phyloP scores from a whole-genome alignment of 2,329 filamentous ascomycete genomes.

The Pseudovirgaria hyperparasitica region DNA sequence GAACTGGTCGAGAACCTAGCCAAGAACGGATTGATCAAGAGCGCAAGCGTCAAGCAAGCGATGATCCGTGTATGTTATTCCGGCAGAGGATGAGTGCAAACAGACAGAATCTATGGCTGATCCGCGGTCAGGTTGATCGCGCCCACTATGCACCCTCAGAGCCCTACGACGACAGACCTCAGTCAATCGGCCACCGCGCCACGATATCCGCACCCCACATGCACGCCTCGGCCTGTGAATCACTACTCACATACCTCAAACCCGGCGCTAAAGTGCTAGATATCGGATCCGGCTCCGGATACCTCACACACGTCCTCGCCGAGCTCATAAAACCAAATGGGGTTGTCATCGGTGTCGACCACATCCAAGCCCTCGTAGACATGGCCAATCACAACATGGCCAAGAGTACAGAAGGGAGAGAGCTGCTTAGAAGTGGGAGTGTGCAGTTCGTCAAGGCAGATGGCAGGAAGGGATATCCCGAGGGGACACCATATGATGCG shows the following conservation, averaged over 20 bases:
- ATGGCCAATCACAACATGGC: constrained; percentile 27
- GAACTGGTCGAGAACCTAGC: constrained; percentile 69
- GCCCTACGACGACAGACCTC: constrained; percentile 64
- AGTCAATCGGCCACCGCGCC: constrained; percentile 52
- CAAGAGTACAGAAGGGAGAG: constrained; percentile 34
- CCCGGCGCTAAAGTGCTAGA: constrained; percentile 38
- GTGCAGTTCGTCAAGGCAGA: constrained; percentile 66
- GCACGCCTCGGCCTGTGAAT: constrained; percentile 54
- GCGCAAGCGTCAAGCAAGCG: constrained; percentile 59
- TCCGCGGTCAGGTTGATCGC: constrained; percentile 59
- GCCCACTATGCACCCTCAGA: constrained; percentile 62
- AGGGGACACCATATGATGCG: constrained; percentile 61
- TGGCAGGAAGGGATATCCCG: constrained; percentile 32
- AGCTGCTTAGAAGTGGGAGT: constrained; percentile 48
- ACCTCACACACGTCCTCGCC: constrained; percentile 78
- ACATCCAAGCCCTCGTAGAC: constrained; percentile 34
- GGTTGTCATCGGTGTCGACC: constrained; percentile 35
- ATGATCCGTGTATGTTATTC: constrained; percentile 51
- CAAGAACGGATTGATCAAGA: constrained; percentile 58
- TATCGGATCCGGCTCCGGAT: constrained; percentile 43
- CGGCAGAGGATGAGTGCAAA: constrained; percentile 1
- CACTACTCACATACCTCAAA: constrained; percentile 44
- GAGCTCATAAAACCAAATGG: constrained; percentile 50
- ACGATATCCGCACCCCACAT: constrained; percentile 65
- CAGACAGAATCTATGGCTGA: background rate